phyloP scores from a whole-genome alignment of 306 rosid genomes.

The Cajanus cajan region DNA sequence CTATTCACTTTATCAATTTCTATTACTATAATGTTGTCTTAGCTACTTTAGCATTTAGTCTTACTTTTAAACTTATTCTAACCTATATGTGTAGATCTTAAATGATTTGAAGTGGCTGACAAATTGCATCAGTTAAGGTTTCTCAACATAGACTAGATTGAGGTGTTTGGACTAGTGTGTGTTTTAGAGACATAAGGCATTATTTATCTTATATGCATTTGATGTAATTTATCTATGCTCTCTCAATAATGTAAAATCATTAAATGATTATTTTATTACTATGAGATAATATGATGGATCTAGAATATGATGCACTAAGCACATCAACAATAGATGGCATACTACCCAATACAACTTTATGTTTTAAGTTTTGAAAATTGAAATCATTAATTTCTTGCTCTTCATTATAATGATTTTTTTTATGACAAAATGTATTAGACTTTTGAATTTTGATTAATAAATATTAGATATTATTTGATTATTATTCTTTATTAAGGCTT shows the following conservation, averaged over 20 bases:
- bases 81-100: slow-evolving; percentile 56
- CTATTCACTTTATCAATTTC: background rate
- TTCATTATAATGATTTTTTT: background rate
- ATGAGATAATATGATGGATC: background rate
- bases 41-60: slow-evolving; percentile 10
- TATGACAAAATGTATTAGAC: background rate
- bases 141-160: slow-evolving; percentile 86
- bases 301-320: background rate
- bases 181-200: slow-evolving; percentile 91
- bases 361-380: background rate
- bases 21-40: background rate
- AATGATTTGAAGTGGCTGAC: slow-evolving; percentile 80
- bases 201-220: slow-evolving; percentile 66
- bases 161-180: slow-evolving; percentile 92
- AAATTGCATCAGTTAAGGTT: slow-evolving; percentile 89
- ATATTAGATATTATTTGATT: background rate
- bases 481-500: background rate
- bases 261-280: background rate
- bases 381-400: background rate
- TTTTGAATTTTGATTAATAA: background rate
- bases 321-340: background rate
- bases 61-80: slow-evolving; percentile 24
- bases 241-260: background rate
- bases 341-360: background rate
- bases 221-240: background rate